These are phyloP conservation scores for Arthrocladium fulminans DNA, from an alignment of 2,329 filamentous ascomycete species.

Conservation along the genomic window DNA sequence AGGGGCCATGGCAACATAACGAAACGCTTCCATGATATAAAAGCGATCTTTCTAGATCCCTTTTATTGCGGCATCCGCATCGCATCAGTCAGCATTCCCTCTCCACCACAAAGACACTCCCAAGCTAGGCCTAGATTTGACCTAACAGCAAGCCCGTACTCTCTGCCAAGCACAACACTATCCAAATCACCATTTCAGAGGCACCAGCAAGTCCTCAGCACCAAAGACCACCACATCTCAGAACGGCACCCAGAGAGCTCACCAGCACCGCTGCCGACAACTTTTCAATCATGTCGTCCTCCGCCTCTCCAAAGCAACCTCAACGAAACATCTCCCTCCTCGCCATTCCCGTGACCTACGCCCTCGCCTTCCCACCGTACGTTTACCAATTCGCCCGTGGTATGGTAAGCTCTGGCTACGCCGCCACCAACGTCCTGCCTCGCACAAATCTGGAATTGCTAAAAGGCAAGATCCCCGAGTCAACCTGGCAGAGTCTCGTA, in stretches of 20 bases:
- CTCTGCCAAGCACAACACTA: no score
- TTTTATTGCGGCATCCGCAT: no score
- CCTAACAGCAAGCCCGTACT: no score
- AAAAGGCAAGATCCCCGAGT: slow-evolving; percentile 23
- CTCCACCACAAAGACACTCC: no score
- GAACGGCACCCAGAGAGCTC: no score
- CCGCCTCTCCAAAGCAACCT: background rate
- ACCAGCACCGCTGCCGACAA: no score
- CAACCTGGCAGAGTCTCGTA: slow-evolving; percentile 22
- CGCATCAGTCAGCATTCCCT: no score
- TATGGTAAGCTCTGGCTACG: slow-evolving; percentile 26
- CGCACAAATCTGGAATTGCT: slow-evolving; percentile 27
- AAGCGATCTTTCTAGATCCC: background rate
- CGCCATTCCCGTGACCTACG: slow-evolving; percentile 27
- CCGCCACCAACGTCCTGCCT: slow-evolving; percentile 27
- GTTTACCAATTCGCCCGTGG: slow-evolving; percentile 26
- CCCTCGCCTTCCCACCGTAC: slow-evolving; percentile 26
- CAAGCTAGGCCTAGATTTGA: no score
- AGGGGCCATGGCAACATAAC: no score
- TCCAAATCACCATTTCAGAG: no score
- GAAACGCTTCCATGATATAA: background rate
- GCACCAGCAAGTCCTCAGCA: no score
- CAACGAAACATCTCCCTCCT: slow-evolving; percentile 21
- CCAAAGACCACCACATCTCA: no score
- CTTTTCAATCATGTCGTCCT: background rate